These are phyloP conservation scores for Eragrostis tef DNA, from an alignment of 202 grass and related monocot species.

Conservation along the genomic window DNA sequence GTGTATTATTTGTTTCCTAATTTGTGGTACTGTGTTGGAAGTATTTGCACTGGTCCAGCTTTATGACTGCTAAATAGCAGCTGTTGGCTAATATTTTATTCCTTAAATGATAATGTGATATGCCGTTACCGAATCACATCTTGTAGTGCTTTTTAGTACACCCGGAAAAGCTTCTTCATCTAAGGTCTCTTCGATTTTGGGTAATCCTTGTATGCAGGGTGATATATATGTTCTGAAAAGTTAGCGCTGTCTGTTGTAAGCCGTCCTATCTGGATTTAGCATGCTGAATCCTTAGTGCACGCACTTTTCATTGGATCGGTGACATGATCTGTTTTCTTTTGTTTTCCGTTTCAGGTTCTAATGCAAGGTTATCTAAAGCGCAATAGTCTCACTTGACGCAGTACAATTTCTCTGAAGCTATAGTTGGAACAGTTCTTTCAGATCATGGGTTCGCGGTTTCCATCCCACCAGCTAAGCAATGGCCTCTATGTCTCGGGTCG, in stretches of 20 bases:
- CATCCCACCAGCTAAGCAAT: constrained; percentile 89
- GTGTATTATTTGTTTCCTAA: background rate
- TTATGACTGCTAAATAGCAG: background rate
- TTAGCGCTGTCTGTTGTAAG: background rate
- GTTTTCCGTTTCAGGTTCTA: constrained; percentile 40
- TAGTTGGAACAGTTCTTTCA: constrained; percentile 38
- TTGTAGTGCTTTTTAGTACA: background rate
- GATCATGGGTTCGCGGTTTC: constrained; percentile 88
- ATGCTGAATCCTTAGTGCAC: background rate
- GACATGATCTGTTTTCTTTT: constrained; percentile 12
- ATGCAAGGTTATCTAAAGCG: constrained; percentile 49
- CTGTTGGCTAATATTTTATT: background rate
- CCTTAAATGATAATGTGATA: background rate
- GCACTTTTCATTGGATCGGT: constrained; percentile 8
- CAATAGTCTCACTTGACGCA: constrained; percentile 36
- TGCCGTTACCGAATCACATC: background rate
- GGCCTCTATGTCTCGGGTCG: constrained; percentile 92
- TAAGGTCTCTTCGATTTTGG: background rate
- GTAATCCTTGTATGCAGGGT: background rate
- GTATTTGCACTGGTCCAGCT: constrained; percentile 14
- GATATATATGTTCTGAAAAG: constrained; percentile 15
- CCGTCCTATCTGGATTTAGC: background rate
- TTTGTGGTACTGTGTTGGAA: constrained; percentile 15
- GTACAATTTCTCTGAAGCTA: constrained; percentile 11
- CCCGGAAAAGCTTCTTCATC: background rate